A percentile compares a stretch with the other conserved stretches of the same genome.
phyloP scores from a whole-genome alignment of 495 filamentous ascomycete genomes.

The Aspergillus sparsus region DNA sequence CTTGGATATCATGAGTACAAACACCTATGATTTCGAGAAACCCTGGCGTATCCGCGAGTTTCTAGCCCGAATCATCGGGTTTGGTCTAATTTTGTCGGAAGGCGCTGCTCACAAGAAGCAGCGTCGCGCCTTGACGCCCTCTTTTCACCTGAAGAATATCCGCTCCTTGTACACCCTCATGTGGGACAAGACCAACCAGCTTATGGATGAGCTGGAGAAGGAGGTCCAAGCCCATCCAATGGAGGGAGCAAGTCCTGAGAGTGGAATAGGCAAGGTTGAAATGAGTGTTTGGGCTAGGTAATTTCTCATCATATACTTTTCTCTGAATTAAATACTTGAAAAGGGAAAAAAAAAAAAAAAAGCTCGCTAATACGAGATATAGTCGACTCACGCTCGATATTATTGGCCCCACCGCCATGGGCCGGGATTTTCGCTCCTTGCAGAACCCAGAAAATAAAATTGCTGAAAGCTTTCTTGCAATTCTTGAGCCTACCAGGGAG shows the following conservation, averaged over 20 bases:
- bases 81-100: conserved; percentile 78
- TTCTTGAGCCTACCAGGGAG: conserved; percentile 52
- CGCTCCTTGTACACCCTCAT: conserved; percentile 81
- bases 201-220: conserved; percentile 42
- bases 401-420: conserved; percentile 80
- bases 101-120: conserved; percentile 75
- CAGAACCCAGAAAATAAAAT: conserved; percentile 63
- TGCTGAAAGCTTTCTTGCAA: conserved; percentile 62
- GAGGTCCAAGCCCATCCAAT: conserved; percentile 39
- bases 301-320: not conserved
- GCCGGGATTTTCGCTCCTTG: conserved; percentile 75
- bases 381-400: conserved; percentile 80
- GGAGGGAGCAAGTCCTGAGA: conserved; percentile 41
- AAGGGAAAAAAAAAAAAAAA: no score
- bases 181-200: conserved; percentile 61
- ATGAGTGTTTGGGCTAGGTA: conserved; percentile 65
- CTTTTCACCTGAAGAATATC: conserved; percentile 80
- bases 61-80: conserved; percentile 69
- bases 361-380: conserved; percentile 24
- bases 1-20: conserved; percentile 57
- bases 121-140: conserved; percentile 75
- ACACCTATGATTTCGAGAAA: conserved; percentile 56
- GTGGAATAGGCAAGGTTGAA: conserved; percentile 59
- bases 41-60: conserved; percentile 47
- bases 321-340: not conserved